Percentiles rank a stretch among this genome's conserved stretches.
phyloP scores from a whole-genome alignment of 345 rosid species.

The Anacardium occidentale region DNA sequence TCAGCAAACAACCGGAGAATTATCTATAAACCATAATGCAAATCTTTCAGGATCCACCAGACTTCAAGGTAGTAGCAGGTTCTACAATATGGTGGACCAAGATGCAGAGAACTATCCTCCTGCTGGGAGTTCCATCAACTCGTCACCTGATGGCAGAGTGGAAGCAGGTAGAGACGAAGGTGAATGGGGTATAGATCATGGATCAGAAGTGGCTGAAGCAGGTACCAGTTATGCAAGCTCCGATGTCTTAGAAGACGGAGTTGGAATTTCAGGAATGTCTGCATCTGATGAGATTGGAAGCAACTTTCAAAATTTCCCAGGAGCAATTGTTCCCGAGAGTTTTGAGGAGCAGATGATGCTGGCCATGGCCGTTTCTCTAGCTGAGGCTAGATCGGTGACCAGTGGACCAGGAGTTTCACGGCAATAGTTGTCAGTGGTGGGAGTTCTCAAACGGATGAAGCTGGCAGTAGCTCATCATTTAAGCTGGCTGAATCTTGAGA shows the following conservation, averaged over 20 bases:
- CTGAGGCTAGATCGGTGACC: slow-evolving; percentile 68
- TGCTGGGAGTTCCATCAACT: slow-evolving; percentile 29
- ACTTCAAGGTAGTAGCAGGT: slow-evolving; percentile 52
- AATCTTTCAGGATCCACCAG: slow-evolving; percentile 41
- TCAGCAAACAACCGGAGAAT: slow-evolving; percentile 65
- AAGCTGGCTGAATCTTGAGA: slow-evolving; percentile 20
- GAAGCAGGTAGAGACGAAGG: slow-evolving; percentile 37
- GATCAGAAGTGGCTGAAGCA: slow-evolving; percentile 63
- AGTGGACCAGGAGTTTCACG: slow-evolving; percentile 56
- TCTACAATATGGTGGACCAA: slow-evolving; percentile 42
- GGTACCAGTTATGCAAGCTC: slow-evolving; percentile 71
- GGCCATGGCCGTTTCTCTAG: slow-evolving; percentile 90
- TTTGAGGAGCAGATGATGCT: slow-evolving; percentile 97
- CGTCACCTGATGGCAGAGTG: slow-evolving; percentile 34
- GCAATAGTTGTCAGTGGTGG: slow-evolving; percentile 44
- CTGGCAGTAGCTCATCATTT: slow-evolving; percentile 14
- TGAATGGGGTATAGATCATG: slow-evolving; percentile 53
- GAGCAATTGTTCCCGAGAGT: slow-evolving; percentile 71
- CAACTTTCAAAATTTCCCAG: slow-evolving; percentile 34
- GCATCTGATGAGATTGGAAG: slow-evolving; percentile 38
- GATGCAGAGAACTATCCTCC: slow-evolving; percentile 42
- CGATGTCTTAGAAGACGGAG: slow-evolving; percentile 46
- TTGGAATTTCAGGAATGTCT: slow-evolving; percentile 39
- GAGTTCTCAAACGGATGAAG: slow-evolving; percentile 18
- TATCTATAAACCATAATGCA: slow-evolving; percentile 40